phyloP scores from a whole-genome alignment of 176 grass and related monocot genomes.

The Cymbopogon citratus region DNA sequence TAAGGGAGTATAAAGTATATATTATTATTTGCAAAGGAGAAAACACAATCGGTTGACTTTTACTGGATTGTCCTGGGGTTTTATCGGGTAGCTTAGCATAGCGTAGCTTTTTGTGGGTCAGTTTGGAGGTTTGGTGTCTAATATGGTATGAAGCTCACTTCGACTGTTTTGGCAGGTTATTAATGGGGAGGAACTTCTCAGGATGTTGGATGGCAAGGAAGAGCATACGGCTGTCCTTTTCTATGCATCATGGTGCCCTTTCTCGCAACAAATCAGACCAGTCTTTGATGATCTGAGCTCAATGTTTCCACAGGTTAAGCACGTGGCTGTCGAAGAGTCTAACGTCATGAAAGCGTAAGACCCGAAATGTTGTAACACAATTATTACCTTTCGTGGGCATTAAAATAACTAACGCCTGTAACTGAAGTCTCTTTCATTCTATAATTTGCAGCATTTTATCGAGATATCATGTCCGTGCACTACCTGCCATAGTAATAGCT shows the following conservation, averaged over 20 bases:
- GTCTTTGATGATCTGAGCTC: conserved; percentile 71
- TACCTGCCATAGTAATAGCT: conserved; percentile 64
- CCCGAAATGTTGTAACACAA: background rate
- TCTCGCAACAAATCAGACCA: conserved; percentile 50
- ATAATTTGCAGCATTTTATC: conserved; percentile 58
- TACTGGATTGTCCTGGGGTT: background rate
- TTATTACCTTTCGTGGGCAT: conserved; percentile 15
- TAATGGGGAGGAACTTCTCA: conserved; percentile 43
- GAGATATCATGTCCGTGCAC: conserved; percentile 59
- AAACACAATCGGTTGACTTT: background rate
- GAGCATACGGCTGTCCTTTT: conserved; percentile 58
- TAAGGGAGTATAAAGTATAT: background rate
- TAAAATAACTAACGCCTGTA: background rate
- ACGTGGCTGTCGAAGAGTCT: conserved; percentile 79
- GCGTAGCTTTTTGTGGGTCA: background rate
- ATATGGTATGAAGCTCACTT: background rate
- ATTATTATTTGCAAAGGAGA: background rate
- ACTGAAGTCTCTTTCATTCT: conserved; percentile 19
- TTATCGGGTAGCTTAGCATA: background rate
- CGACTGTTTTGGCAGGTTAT: conserved; percentile 34
- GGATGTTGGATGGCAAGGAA: conserved; percentile 18
- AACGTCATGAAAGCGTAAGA: conserved; percentile 58
- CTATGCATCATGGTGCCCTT: conserved; percentile 85
- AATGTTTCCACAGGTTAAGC: conserved; percentile 81
- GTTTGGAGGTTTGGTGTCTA: background rate